Evolutionary conservation across 2,329 filamentous ascomycete species (phyloP), one percentile per base, ranked within the genome.

Genomic region (Didymosphaeria variabile): DNA sequence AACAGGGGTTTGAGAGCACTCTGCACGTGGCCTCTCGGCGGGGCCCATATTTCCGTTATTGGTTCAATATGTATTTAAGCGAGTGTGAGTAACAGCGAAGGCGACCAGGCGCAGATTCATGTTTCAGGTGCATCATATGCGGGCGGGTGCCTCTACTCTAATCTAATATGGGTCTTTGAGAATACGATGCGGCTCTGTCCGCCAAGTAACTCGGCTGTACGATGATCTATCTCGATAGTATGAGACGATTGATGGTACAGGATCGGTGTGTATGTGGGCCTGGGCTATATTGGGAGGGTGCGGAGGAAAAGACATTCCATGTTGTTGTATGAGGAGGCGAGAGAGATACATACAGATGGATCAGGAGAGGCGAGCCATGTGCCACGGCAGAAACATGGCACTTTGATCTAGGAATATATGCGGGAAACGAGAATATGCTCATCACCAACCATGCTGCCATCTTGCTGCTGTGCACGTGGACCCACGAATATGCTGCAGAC

Each of bases 391-490:
- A 45, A 45, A 26, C 40, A 40, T 36, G 19, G 29, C n/a, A 55
- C 17, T 17, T 23, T 10, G 9, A 23, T 29, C 52, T 29, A 19
- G 36, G 21, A 7, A 40, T n/a, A n/a, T n/a, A 45, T 32, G 40
- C 26, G 9, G 36, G 26, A 8, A 19, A 26, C 42, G 40, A 55
- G 19, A 47, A 23, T 26, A 44, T 55, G 53, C 42, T 36, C 38
- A 45, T 29, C 36, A 13, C 13, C 34, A n/a, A 26, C 19, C 2
- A 9, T 23, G 19, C 19, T 19, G 31, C 32, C 13, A 36, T 4
- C 13, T 29, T 32, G 40, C 40, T 55, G 52, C 38, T 19, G 40
- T 45, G 36, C 40, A 55, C 52, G 40, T 55, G 52, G 38, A 45
- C 19, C 36, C 42, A 12, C 42, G 21, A 26, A 38, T 26, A 40